Evolutionary conservation across 345 rosid genomes (phyloP).

Genomic region (Geranium rotundifolium): DNA sequence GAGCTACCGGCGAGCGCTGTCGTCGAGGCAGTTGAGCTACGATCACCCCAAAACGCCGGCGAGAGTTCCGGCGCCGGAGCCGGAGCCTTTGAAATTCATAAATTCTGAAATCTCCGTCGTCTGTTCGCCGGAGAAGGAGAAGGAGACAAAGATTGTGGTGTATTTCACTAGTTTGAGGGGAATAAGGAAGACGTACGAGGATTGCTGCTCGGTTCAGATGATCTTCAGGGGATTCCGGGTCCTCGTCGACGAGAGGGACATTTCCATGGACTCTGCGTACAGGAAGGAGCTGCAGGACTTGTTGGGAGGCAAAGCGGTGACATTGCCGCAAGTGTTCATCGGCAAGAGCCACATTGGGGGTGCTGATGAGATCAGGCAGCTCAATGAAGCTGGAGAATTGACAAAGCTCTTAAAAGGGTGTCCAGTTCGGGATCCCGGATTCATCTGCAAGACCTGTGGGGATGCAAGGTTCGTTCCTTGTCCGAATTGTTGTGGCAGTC

Average conservation of each 20-base stretch:
- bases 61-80: conserved; percentile 16
- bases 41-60: conserved; percentile 16
- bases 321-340: conserved; percentile 66
- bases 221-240: conserved; percentile 59
- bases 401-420: conserved; percentile 44
- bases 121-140: conserved; percentile 16
- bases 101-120: conserved; percentile 7
- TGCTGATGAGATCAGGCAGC: conserved; percentile 60
- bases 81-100: conserved; percentile 6
- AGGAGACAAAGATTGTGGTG: conserved; percentile 29
- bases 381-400: conserved; percentile 63
- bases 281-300: conserved; percentile 46
- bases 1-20: conserved; percentile 55
- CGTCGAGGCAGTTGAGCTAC: conserved; percentile 40
- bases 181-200: conserved; percentile 77
- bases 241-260: conserved; percentile 60
- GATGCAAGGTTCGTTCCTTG: conserved; percentile 74
- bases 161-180: conserved; percentile 78
- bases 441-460: conserved; percentile 56
- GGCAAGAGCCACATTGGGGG: conserved; percentile 57
- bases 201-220: conserved; percentile 56
- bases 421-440: conserved; percentile 25
- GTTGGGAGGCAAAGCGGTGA: conserved; percentile 28
- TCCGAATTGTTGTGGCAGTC: conserved; percentile 58
- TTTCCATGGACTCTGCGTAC: conserved; percentile 71